These are phyloP conservation scores for Suillus spraguei DNA, from an alignment of 768 basidiomycete species.

Conservation along the genomic window DNA sequence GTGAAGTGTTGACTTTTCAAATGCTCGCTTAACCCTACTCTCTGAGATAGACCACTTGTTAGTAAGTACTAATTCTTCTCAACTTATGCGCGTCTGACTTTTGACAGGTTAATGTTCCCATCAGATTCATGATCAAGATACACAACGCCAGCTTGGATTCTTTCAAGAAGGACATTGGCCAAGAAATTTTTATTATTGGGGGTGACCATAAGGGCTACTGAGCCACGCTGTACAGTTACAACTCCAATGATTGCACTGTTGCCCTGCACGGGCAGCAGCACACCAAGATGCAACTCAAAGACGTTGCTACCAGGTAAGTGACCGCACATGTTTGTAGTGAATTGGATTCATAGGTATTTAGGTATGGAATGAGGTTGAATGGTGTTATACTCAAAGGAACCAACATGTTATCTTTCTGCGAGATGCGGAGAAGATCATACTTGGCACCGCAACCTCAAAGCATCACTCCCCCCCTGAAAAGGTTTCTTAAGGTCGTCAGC, in stretches of 20 bases:
- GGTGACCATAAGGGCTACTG: background rate
- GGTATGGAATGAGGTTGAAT: background rate
- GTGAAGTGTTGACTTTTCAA: background rate
- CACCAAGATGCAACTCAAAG: background rate
- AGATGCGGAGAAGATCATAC: background rate
- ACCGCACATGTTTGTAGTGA: background rate
- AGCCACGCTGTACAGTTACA: background rate
- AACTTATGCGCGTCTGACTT: background rate
- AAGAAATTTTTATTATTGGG: background rate
- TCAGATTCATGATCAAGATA: background rate
- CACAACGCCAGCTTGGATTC: background rate
- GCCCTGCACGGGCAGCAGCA: background rate
- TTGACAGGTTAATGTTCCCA: background rate
- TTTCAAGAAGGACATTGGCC: background rate
- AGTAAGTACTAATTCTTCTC: background rate
- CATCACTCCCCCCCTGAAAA: background rate
- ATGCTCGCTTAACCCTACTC: background rate
- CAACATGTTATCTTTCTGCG: background rate
- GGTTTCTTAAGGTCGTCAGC: background rate
- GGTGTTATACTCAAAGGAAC: background rate
- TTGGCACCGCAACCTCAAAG: background rate
- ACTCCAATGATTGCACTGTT: background rate
- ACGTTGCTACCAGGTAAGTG: background rate
- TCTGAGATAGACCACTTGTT: background rate
- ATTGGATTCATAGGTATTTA: background rate